Percentiles rank a stretch among this genome's conserved stretches.
These are phyloP conservation scores for Collariella sp. DNA, from an alignment of 495 filamentous ascomycete genomes.

Conservation along the genomic window DNA sequence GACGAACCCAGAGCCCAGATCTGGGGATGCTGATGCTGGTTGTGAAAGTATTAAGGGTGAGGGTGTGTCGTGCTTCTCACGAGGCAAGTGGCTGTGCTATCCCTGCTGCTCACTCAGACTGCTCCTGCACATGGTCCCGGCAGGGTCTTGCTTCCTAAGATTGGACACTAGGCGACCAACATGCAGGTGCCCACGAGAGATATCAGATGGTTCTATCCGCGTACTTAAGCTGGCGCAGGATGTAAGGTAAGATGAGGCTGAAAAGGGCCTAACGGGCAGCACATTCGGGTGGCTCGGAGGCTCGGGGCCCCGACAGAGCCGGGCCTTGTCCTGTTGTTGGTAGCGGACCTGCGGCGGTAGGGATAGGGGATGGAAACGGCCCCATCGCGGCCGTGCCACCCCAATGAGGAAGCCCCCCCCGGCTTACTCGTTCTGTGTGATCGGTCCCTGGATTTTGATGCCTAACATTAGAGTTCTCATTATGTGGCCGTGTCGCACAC, in stretches of 20 bases:
- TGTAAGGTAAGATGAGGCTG: constrained; percentile 4
- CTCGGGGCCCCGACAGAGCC: background rate
- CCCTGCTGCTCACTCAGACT: background rate
- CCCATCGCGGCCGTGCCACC: constrained; percentile 3
- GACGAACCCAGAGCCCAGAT: too few species aligned
- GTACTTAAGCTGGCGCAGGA: constrained; percentile 4
- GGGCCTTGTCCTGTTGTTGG: background rate
- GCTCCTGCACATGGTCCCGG: background rate
- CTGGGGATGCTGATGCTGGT: background rate
- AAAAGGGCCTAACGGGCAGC: background rate
- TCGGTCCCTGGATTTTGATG: background rate
- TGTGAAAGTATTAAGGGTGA: too few species aligned
- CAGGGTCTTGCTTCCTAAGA: background rate
- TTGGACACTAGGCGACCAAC: background rate
- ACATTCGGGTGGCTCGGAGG: constrained; percentile 9
- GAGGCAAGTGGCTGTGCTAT: background rate
- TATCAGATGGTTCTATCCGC: background rate
- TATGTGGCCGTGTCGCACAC: background rate
- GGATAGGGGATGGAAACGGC: background rate
- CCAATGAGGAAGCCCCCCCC: background rate
- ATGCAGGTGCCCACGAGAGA: background rate
- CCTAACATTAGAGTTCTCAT: background rate
- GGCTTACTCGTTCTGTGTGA: background rate
- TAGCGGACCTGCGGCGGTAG: background rate
- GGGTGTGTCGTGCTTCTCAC: background rate